phyloP scores from a whole-genome alignment of 768 basidiomycete species.

The Lyophyllum semitale region DNA sequence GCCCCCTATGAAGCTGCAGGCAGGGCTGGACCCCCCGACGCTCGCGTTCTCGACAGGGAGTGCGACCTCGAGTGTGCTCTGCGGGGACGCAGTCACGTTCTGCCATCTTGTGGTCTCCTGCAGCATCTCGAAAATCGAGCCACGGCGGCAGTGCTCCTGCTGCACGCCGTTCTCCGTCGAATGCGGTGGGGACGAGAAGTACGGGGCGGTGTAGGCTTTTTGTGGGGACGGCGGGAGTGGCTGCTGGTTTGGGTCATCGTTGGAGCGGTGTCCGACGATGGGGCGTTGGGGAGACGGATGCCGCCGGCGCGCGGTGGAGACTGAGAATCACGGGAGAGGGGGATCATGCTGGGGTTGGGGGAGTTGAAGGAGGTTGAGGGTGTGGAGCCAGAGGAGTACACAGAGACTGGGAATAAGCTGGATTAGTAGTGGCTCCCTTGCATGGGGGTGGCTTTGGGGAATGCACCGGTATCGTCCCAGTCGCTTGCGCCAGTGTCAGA shows the following conservation, averaged over 20 bases:
- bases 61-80: neutral
- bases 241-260: conserved; percentile 20
- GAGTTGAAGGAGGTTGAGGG: conserved; percentile 70
- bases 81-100: conserved; percentile 7
- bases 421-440: conserved; percentile 19
- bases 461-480: conserved; percentile 81
- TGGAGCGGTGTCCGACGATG: conserved; percentile 69
- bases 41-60: conserved; percentile 1
- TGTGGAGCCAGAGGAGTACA: conserved; percentile 63
- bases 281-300: conserved; percentile 75
- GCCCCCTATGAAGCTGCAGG: neutral
- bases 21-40: neutral
- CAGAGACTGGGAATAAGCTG: conserved; percentile 36
- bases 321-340: conserved; percentile 58
- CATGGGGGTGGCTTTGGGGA: conserved; percentile 13
- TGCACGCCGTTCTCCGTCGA: neutral
- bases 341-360: conserved; percentile 58
- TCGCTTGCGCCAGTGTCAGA: conserved; percentile 66
- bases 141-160: conserved; percentile 17
- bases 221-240: conserved; percentile 18
- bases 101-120: conserved; percentile 11
- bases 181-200: conserved; percentile 13
- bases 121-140: conserved; percentile 10
- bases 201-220: conserved; percentile 19
- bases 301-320: conserved; percentile 55